A percentile compares a stretch with the other conserved stretches of the same genome.
phyloP scores from a whole-genome alignment of 495 filamentous ascomycete genomes.

The Penicillium manginii region DNA sequence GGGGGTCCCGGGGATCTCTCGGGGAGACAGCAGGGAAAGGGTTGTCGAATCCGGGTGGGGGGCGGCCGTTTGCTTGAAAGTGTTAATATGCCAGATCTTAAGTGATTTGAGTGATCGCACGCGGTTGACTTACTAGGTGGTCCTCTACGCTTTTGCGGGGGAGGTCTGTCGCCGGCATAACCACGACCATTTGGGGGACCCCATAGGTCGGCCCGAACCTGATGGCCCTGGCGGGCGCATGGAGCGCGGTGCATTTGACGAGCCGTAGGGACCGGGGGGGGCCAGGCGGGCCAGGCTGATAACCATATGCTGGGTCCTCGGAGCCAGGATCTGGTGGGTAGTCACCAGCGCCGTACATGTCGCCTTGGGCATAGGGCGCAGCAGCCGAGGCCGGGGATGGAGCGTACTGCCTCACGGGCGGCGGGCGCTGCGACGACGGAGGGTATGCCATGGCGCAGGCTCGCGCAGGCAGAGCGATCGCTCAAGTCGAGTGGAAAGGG shows the following conservation, averaged over 20 bases:
- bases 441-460: constrained; percentile 40
- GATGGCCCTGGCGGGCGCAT: constrained; percentile 44
- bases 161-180: constrained; percentile 28
- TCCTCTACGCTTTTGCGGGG: constrained; percentile 33
- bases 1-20: constrained; percentile 19
- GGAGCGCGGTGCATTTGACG: constrained; percentile 38
- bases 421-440: constrained; percentile 42
- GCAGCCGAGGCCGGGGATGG: constrained; percentile 33
- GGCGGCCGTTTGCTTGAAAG: background rate
- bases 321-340: constrained; percentile 46
- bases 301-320: constrained; percentile 48
- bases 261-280: constrained; percentile 52
- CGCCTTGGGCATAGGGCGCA: constrained; percentile 48
- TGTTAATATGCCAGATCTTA: background rate
- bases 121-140: constrained; percentile 36
- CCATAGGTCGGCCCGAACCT: constrained; percentile 43
- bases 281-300: constrained; percentile 41
- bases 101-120: background rate
- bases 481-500: background rate
- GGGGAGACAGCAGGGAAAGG: constrained; percentile 69
- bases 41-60: constrained; percentile 55
- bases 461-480: background rate
- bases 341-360: constrained; percentile 50
- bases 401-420: constrained; percentile 58
- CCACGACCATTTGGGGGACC: constrained; percentile 34